Evolutionary conservation across 2,329 filamentous ascomycete species (phyloP).

Genomic region (Cercospora beticola): DNA sequence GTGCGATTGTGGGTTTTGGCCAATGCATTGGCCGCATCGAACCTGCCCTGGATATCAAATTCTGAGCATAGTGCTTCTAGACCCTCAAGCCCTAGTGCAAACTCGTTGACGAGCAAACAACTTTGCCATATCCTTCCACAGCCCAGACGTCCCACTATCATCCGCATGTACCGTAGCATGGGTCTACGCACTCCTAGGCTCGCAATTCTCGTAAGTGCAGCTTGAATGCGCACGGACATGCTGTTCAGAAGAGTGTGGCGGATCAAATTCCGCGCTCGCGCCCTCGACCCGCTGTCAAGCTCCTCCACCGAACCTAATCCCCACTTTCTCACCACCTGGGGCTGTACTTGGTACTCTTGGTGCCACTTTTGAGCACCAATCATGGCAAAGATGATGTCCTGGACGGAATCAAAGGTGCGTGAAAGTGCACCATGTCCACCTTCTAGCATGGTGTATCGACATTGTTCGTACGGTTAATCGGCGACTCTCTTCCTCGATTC

Average conservation of each 20-base stretch:
- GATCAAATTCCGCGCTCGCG: background rate
- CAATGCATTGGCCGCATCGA: constrained; percentile 66
- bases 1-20: constrained; percentile 72
- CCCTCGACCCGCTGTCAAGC: background rate
- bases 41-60: constrained; percentile 37
- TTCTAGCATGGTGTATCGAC: background rate
- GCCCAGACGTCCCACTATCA: background rate
- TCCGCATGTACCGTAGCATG: background rate
- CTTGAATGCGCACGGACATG: background rate
- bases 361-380: constrained; percentile 15
- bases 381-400: constrained; percentile 16
- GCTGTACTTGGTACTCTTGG: constrained; percentile 1
- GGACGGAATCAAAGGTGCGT: constrained; percentile 15
- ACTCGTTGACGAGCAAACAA: background rate
- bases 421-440: background rate
- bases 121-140: background rate
- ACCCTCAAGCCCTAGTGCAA: background rate
- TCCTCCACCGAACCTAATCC: background rate
- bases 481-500: constrained; percentile 9
- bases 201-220: background rate
- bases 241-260: background rate
- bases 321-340: constrained; percentile 3
- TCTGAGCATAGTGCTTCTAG: constrained; percentile 1
- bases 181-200: background rate
- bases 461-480: constrained; percentile 5